Conservation (phyloP, 2,329 filamentous ascomycete genomes). For the Xylariaceae sp. region DNA sequence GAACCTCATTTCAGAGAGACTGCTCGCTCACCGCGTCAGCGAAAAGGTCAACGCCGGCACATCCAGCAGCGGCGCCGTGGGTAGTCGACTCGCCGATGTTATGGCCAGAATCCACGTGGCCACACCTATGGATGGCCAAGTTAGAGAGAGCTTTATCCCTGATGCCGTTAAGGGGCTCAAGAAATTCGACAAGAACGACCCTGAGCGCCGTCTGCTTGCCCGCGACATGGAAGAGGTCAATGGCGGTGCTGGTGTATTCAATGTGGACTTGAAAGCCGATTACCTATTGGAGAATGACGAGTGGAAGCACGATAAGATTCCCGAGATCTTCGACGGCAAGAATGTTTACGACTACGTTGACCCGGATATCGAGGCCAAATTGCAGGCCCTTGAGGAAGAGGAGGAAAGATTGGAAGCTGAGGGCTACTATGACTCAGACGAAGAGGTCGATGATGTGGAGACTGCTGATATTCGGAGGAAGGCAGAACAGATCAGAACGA, state of each 20-base stretch:
- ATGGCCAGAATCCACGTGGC: constrained; percentile 95
- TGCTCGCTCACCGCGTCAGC: constrained; percentile 88
- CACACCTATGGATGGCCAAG: constrained; percentile 78
- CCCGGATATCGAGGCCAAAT: constrained; percentile 90
- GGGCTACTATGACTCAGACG: constrained; percentile 88
- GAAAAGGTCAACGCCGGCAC: constrained; percentile 95
- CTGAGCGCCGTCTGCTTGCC: constrained; percentile 75
- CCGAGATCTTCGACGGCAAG: constrained; percentile 90
- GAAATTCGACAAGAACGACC: constrained; percentile 89
- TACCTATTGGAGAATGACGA: constrained; percentile 84
- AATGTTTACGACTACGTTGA: constrained; percentile 98
- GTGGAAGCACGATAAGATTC: constrained; percentile 95
- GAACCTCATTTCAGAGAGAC: constrained; percentile 87
- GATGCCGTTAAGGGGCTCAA: constrained; percentile 74
- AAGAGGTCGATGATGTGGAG: constrained; percentile 78
- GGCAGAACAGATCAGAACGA: constrained; percentile 92
- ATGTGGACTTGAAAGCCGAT: constrained; percentile 83
- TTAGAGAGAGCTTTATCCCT: constrained; percentile 80
- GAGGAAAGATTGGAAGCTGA: constrained; percentile 89
- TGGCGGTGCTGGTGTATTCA: constrained; percentile 93
- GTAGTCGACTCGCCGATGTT: constrained; percentile 81
- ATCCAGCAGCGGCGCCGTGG: constrained; percentile 68
- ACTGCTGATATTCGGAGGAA: constrained; percentile 86
- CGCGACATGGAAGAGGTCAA: constrained; percentile 88
- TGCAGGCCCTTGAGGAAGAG: constrained; percentile 88